Conservation (phyloP, 805 yeast genomes). For the Saccharomycopsis selenospora region DNA sequence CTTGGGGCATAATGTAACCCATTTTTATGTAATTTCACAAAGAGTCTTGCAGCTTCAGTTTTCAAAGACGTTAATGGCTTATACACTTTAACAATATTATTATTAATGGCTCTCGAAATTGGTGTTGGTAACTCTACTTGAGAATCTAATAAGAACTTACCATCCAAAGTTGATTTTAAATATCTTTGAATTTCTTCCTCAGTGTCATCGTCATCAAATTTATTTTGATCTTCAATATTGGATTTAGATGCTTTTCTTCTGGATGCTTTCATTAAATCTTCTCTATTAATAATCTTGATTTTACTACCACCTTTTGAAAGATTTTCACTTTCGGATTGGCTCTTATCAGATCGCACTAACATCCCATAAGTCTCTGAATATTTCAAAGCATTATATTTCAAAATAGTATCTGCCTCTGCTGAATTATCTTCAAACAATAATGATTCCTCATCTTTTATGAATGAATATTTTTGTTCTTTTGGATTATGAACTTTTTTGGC, state of each 20-base stretch:
- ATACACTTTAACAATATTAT: slow-evolving; percentile 53
- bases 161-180: slow-evolving; percentile 49
- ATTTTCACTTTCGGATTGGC: not conserved
- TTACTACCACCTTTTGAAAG: not conserved
- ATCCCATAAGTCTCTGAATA: slow-evolving; percentile 19
- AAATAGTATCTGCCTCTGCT: not conserved
- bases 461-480: too few relatives aligned
- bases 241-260: slow-evolving; percentile 21
- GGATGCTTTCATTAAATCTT: slow-evolving; percentile 29
- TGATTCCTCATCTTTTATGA: too few relatives aligned
- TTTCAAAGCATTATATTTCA: slow-evolving; percentile 6
- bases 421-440: too few relatives aligned
- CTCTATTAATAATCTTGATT: slow-evolving; percentile 31
- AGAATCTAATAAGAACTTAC: slow-evolving; percentile 41
- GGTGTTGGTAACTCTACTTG: slow-evolving; percentile 49
- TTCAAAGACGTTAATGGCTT: slow-evolving; percentile 54
- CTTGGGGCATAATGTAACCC: slow-evolving; percentile 46
- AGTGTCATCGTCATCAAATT: slow-evolving; percentile 19
- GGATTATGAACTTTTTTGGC: too few relatives aligned
- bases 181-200: slow-evolving; percentile 35
- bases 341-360: slow-evolving; percentile 18
- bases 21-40: slow-evolving; percentile 41
- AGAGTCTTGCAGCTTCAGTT: slow-evolving; percentile 51
- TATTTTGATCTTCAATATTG: too few relatives aligned
- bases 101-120: slow-evolving; percentile 52